Evolutionary conservation across 2,329 filamentous ascomycete genomes (phyloP).

Genomic region (Hypoxylon sp.): DNA sequence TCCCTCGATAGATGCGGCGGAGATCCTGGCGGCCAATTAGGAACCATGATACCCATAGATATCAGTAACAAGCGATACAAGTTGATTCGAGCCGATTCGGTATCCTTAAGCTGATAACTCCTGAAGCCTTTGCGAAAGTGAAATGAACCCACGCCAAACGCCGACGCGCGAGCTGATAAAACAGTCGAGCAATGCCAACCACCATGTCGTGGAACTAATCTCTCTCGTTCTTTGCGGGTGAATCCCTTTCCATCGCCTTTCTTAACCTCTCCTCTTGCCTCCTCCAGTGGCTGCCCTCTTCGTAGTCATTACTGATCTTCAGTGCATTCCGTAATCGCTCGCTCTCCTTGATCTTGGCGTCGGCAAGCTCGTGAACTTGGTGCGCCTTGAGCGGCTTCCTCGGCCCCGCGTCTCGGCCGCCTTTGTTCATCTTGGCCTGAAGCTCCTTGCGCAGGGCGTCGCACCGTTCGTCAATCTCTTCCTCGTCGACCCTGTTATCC

Average conservation of each 20-base stretch:
- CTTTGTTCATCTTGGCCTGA: conserved; percentile 60
- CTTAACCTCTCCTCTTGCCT: conserved; percentile 76
- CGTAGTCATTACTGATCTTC: conserved; percentile 84
- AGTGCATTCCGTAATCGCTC: conserved; percentile 86
- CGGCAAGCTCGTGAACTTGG: conserved; percentile 94
- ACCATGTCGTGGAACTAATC: conserved; percentile 1
- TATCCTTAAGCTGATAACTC: conserved; percentile 6
- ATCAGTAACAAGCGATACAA: conserved; percentile 19
- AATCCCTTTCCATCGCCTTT: conserved; percentile 53
- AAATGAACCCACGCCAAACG: conserved; percentile 19
- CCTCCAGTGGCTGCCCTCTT: conserved; percentile 87
- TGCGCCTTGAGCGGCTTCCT: conserved; percentile 79
- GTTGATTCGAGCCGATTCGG: conserved; percentile 1
- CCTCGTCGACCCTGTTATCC: conserved; percentile 80
- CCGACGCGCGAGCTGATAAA: conserved; percentile 29
- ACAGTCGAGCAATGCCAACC: conserved; percentile 11
- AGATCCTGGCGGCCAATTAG: conserved; percentile 65
- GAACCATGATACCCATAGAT: conserved; percentile 43
- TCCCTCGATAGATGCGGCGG: conserved; percentile 60
- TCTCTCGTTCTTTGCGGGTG: conserved; percentile 18
- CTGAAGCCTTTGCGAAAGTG: not conserved
- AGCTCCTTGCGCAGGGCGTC: conserved; percentile 72
- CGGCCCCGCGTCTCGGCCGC: conserved; percentile 49
- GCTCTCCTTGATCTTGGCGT: conserved; percentile 95
- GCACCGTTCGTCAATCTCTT: conserved; percentile 85